A percentile compares a stretch with the other conserved stretches of the same genome.
Evolutionary conservation across 2,329 filamentous ascomycete species (phyloP).

Genomic region (Phyllosticta citriasiana): DNA sequence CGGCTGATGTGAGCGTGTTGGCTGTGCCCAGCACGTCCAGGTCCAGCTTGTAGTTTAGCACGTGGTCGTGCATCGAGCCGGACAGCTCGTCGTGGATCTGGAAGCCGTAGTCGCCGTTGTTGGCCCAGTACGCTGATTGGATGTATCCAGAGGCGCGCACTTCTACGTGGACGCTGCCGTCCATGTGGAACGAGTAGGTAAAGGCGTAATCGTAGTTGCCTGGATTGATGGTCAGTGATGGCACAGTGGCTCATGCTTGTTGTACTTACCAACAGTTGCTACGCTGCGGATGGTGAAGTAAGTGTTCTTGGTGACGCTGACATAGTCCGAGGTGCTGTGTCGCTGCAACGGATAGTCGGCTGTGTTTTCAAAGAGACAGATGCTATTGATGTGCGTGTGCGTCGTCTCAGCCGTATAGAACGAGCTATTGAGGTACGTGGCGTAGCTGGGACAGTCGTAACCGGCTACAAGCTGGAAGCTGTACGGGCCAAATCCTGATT

Average conservation of each 20-base stretch:
- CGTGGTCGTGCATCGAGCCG: constrained; percentile 29
- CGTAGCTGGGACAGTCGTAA: constrained; percentile 43
- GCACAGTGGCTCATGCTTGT: constrained; percentile 19
- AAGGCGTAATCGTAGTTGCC: constrained; percentile 22
- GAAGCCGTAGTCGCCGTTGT: constrained; percentile 27
- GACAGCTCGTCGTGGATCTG: constrained; percentile 29
- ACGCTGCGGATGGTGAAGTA: constrained; percentile 37
- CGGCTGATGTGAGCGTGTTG: constrained; percentile 26
- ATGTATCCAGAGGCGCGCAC: constrained; percentile 23
- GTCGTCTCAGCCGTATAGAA: constrained; percentile 37
- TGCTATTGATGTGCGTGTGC: constrained; percentile 37
- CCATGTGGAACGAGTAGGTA: constrained; percentile 20
- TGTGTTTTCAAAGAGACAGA: constrained; percentile 34
- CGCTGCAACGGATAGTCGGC: constrained; percentile 23
- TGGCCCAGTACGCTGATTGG: constrained; percentile 18
- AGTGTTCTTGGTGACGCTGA: constrained; percentile 24
- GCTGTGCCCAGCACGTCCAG: constrained; percentile 27
- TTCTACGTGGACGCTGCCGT: constrained; percentile 19
- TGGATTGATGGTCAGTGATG: background rate
- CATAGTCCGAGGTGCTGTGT: constrained; percentile 19
- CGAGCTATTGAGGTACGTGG: constrained; percentile 40
- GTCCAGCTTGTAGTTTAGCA: constrained; percentile 34
- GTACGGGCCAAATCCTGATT: constrained; percentile 33
- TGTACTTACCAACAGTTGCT: constrained; percentile 33
- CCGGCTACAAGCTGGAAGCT: constrained; percentile 37